Conservation (phyloP, 106 monocot genomes). For the Allium fistulosum region DNA sequence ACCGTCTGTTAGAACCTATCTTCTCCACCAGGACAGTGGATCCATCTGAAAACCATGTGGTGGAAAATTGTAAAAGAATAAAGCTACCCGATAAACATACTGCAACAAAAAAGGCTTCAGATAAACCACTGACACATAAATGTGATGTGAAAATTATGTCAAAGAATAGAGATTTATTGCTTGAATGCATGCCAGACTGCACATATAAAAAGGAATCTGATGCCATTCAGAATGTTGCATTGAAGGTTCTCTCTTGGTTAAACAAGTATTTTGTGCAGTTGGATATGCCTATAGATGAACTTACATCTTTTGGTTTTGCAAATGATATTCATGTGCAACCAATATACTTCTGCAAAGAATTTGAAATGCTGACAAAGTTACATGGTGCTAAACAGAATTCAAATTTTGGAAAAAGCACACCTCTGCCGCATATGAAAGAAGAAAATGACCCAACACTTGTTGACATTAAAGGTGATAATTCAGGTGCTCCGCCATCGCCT, state of each 20-base stretch:
- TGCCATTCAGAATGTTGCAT: slow-evolving; percentile 68
- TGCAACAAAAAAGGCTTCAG: neutral
- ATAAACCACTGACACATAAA: slow-evolving; percentile 21
- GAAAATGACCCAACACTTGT: slow-evolving; percentile 28
- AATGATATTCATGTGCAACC: slow-evolving; percentile 25
- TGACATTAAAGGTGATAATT: slow-evolving; percentile 51
- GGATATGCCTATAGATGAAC: slow-evolving; percentile 26
- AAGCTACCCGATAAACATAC: slow-evolving; percentile 3
- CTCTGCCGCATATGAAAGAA: neutral
- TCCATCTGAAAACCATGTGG: neutral
- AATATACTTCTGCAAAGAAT: slow-evolving; percentile 33
- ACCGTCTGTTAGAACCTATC: slow-evolving; percentile 64
- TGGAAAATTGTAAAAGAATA: slow-evolving; percentile 3
- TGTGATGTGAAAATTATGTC: slow-evolving; percentile 77
- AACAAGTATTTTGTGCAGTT: slow-evolving; percentile 41
- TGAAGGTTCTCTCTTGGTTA: slow-evolving; percentile 67
- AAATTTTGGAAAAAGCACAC: slow-evolving; percentile 5
- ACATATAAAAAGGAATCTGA: slow-evolving; percentile 68
- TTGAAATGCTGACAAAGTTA: slow-evolving; percentile 23
- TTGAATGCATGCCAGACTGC: slow-evolving; percentile 35
- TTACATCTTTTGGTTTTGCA: slow-evolving; percentile 23
- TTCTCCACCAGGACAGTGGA: slow-evolving; percentile 33
- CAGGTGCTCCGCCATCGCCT: slow-evolving; percentile 42
- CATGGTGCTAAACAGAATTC: slow-evolving; percentile 11
- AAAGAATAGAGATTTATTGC: slow-evolving; percentile 35